Base-by-base conservation (phyloP, 2,329 filamentous ascomycete species). In the Myriosclerotinia duriaeana region DNA sequence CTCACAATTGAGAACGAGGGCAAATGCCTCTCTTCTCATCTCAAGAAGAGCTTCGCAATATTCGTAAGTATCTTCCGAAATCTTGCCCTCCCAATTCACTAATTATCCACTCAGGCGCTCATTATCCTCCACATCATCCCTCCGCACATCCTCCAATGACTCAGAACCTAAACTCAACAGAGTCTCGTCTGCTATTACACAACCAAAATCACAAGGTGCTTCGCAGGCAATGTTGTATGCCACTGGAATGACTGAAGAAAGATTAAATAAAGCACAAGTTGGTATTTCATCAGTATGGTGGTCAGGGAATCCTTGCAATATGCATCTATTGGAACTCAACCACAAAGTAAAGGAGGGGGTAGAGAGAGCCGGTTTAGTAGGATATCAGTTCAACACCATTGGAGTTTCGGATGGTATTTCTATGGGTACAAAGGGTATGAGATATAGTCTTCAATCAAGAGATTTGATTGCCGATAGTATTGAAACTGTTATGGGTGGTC, bases 151-250 rank as follows among this genome's bases (percentile, higher is more conserved):
- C 52, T 68, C 70, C 36, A 69, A 70, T 68, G 71, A 76, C 72
- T 72, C 74, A 65, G 74, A 76, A 69, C 69, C 66, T 53, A 71
- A 83, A 73, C 86, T 97, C 78, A 99, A 99, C 84, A 92, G 87
- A 78, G 83, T 94, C 77, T 97, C 93, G 69, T 82, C 87, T 69
- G 79, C 83, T 77, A 94, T 99, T 81, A 99, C 95, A 36, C 93
- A 98, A 81, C 94, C 93, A 77, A 98, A 97, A 82, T 95, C 94
- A 44, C 95, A 99, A 82, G 95, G 95, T 73, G 95, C 96, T 65
- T 98, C 95, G 53, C 95, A 99, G 82, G 95, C 96, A 71, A 99
- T 99, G 96, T 85, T 99, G 66, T 99, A 97, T 83, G 95, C 92
- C 72, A 97, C 94, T 1, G 96, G 96, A 64, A 83, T 99, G 74